Conservation (phyloP, 2,329 filamentous ascomycete genomes). For the Sporothrix phasma region DNA sequence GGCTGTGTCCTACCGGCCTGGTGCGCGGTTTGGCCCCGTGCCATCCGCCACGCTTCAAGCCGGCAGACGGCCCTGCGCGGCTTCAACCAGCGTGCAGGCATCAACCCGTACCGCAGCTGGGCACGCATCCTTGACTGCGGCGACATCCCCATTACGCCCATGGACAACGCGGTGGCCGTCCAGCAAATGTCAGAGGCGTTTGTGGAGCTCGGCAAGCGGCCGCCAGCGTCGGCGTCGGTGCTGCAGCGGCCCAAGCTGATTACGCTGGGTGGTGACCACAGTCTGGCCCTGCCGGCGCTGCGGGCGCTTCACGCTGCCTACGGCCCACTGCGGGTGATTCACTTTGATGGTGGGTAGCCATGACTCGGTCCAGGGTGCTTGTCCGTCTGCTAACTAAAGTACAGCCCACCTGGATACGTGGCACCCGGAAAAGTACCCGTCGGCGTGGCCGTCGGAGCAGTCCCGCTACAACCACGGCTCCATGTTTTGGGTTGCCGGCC, state of each 20-base stretch:
- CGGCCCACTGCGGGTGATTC: slow-evolving; percentile 57
- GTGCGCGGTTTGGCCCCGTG: slow-evolving; percentile 79
- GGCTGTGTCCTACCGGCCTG: slow-evolving; percentile 59
- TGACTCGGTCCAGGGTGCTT: not conserved
- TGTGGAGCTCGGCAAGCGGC: slow-evolving; percentile 48
- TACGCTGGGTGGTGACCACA: slow-evolving; percentile 65
- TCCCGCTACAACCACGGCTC: slow-evolving; percentile 76
- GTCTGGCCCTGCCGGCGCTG: slow-evolving; percentile 58
- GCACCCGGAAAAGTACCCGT: slow-evolving; percentile 73
- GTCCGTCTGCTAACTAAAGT: not conserved
- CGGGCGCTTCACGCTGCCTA: slow-evolving; percentile 54
- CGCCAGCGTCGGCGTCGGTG: slow-evolving; percentile 26
- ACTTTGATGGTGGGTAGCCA: slow-evolving; percentile 47
- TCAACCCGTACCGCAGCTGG: slow-evolving; percentile 79
- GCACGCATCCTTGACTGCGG: slow-evolving; percentile 78
- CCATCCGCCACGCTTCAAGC: slow-evolving; percentile 73
- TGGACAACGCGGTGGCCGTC: slow-evolving; percentile 74
- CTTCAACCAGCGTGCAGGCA: slow-evolving; percentile 69
- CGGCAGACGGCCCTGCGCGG: slow-evolving; percentile 71
- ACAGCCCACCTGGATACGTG: slow-evolving; percentile 67
- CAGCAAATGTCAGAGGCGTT: slow-evolving; percentile 78
- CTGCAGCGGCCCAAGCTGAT: slow-evolving; percentile 46
- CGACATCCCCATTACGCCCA: slow-evolving; percentile 77
- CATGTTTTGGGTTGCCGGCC: slow-evolving; percentile 83
- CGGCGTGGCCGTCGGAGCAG: slow-evolving; percentile 60